Conservation (phyloP, 495 filamentous ascomycete species). For the Aspergillus saccharolyticus region DNA sequence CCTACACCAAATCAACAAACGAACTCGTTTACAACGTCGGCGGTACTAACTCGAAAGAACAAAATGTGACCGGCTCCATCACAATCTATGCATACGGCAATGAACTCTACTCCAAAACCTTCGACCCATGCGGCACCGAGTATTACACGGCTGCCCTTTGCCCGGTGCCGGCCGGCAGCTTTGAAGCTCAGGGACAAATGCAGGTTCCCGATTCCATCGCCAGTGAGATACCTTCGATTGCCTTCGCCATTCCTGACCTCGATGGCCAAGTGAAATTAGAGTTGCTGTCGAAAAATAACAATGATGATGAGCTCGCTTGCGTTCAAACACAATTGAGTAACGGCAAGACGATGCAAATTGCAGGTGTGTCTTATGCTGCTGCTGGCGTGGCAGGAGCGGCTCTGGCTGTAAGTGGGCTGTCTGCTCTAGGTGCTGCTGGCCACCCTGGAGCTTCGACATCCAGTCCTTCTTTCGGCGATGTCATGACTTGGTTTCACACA, state of each 20-base stretch:
- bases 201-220: constrained; percentile 65
- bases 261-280: constrained; percentile 79
- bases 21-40: constrained; percentile 76
- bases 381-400: constrained; percentile 85
- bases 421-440: constrained; percentile 61
- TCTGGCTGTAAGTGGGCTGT: constrained; percentile 66
- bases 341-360: constrained; percentile 71
- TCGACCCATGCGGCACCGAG: constrained; percentile 70
- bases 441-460: constrained; percentile 59
- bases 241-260: constrained; percentile 86
- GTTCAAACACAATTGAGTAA: constrained; percentile 78
- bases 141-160: constrained; percentile 71
- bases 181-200: constrained; percentile 66
- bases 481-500: constrained; percentile 86
- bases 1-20: constrained; percentile 69
- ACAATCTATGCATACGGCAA: constrained; percentile 83
- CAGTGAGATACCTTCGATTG: constrained; percentile 77
- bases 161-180: constrained; percentile 71
- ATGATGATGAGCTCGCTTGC: constrained; percentile 64
- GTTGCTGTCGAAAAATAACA: constrained; percentile 57
- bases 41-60: constrained; percentile 64
- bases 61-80: constrained; percentile 78
- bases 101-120: constrained; percentile 70
- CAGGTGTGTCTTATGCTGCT: constrained; percentile 78
- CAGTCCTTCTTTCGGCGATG: constrained; percentile 81